Conservation (phyloP, 352 stramenopile genomes). For the Saprolegnia diclina region DNA sequence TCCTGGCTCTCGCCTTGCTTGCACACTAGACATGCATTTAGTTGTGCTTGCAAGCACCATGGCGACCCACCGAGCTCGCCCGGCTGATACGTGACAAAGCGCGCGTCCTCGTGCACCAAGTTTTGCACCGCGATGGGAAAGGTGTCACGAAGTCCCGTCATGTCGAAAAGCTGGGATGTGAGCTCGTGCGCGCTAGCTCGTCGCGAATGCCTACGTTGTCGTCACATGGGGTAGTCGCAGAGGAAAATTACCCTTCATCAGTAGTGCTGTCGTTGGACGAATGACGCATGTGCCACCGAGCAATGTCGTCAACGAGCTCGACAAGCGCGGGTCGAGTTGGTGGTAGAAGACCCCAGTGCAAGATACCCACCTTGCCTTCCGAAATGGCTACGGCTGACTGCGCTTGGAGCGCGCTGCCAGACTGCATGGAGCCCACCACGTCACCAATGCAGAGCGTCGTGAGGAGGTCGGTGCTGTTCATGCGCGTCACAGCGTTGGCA, state of each 20-base stretch:
- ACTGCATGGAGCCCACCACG: constrained; percentile 8
- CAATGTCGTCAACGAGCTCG: neutral
- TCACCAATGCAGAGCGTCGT: constrained; percentile 1
- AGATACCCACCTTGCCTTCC: constrained; percentile 19
- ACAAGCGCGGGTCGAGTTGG: neutral
- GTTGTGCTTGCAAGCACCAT: no score
- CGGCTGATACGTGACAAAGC: no score
- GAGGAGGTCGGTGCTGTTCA: constrained; percentile 12
- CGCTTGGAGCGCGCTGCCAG: neutral
- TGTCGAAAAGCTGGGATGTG: neutral
- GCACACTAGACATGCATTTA: constrained; percentile 14
- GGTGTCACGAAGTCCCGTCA: constrained; percentile 6
- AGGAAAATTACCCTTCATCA: no score
- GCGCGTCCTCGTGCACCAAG: neutral
- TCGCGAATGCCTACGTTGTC: no score
- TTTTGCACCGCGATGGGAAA: constrained; percentile 19
- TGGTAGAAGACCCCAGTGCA: neutral
- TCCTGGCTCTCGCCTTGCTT: constrained; percentile 17
- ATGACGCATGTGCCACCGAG: neutral
- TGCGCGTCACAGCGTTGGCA: constrained; percentile 21
- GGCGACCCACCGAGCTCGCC: no score
- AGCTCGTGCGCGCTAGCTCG: neutral
- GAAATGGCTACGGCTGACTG: constrained; percentile 9
- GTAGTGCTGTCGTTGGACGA: no score
- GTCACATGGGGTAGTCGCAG: no score